Conservation (phyloP, 192 early-diverging fungal genomes). For the Coemansia sp. region DNA sequence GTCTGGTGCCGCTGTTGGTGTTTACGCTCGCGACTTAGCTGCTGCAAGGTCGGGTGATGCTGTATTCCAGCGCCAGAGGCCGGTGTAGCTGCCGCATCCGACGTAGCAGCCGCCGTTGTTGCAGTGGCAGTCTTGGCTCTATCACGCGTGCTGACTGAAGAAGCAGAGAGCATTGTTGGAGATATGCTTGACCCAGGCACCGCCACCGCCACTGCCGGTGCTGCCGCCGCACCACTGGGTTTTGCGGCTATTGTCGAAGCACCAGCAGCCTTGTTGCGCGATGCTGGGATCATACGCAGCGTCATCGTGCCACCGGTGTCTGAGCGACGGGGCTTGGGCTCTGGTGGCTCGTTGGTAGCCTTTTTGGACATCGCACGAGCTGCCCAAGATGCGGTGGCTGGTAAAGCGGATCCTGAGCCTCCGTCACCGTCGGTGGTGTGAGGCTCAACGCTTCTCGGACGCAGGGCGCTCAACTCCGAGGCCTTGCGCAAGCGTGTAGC, state of each 20-base stretch:
- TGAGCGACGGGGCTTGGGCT: conserved; percentile 18
- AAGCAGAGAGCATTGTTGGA: not conserved
- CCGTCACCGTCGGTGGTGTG: conserved; percentile 12
- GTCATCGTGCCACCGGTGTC: conserved; percentile 47
- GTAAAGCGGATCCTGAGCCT: conserved; percentile 42
- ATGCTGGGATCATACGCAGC: conserved; percentile 45
- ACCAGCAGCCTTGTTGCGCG: conserved; percentile 28
- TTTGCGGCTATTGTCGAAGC: not conserved
- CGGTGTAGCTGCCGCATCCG: not conserved
- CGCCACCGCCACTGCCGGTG: not conserved
- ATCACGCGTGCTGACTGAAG: not conserved
- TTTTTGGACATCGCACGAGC: conserved; percentile 44
- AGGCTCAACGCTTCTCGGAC: conserved; percentile 45
- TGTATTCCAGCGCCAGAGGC: conserved; percentile 10
- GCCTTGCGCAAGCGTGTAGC: conserved; percentile 28
- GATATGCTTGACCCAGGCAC: conserved; percentile 3
- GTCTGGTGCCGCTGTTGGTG: conserved; percentile 43
- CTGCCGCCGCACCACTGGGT: not conserved
- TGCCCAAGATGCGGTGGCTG: conserved; percentile 57
- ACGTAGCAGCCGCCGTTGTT: conserved; percentile 2
- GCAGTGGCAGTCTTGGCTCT: conserved; percentile 5
- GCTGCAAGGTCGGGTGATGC: conserved; percentile 48
- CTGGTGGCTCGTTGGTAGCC: conserved; percentile 18
- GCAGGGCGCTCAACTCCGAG: conserved; percentile 21
- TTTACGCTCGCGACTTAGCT: conserved; percentile 48